Evolutionary conservation across 1,284 basidiomycete species (phyloP), one percentile per base, ranked within the genome.

Genomic region (Pseudozyma pruni): DNA sequence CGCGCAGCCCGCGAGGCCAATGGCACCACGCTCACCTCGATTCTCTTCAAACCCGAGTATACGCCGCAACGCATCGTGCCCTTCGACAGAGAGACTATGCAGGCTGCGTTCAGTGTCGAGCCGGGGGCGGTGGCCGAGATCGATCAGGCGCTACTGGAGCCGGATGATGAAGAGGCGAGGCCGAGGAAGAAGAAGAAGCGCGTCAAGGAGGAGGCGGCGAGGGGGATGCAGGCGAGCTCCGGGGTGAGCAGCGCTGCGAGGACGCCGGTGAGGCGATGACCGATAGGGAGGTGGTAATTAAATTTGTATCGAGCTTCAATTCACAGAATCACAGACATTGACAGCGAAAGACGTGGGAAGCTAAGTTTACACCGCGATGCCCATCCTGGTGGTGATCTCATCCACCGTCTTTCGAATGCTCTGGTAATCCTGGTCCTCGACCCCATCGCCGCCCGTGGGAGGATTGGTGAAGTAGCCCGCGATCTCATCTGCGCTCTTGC

Each of bases 401-500:
- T 72, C 56, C 14, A 72, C 60, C 8, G 70, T 68, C 60, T 68
- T 72, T 54, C 69, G 62, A 22, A 72, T 66, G 31, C 50, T 49
- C 32, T 59, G 58, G 23, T 63, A 56, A 31, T 64, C 53, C 37
- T 47, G 42, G 17, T 63, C 57, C 1, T 34, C 20, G 2, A 23
- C 34, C n/a, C 25, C 56, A 27, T 59, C 46, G 19, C n/a, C n/a
- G n/a, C 27, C 54, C 4, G 50, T 11, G 0, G 62, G 62, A 8
- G 62, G 60, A 1, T 43, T 38, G 35, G 41, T 49, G 44, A 72
- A 42, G 14, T 72, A 60, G 3, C 42, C 42, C 2, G 58, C 39
- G 20, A 72, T 46, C 19, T 72, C 69, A 4, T 72, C 69, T 10
- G 50, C 64, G 20, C 54, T 56, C 48, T 63, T 68, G 10, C 85